A percentile compares a stretch with the other conserved stretches of the same genome.
Evolutionary conservation across 495 filamentous ascomycete species (phyloP).

Genomic region (Daldinia vernicosa): DNA sequence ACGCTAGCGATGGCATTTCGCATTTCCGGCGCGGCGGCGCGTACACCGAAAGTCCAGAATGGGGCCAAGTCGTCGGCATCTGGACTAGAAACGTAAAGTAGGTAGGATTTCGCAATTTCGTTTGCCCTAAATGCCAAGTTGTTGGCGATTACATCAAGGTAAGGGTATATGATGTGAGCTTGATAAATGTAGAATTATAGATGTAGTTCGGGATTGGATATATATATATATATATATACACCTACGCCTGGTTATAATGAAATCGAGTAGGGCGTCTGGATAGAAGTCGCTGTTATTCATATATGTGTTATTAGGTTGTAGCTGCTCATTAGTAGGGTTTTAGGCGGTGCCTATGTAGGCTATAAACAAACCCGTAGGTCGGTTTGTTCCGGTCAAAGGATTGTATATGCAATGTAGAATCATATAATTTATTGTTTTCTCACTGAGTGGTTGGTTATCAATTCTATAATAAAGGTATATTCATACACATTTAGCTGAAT

Average conservation of each 20-base stretch:
- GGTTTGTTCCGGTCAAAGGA: background rate
- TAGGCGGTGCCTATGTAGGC: background rate
- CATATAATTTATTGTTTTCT: background rate
- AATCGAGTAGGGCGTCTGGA: background rate
- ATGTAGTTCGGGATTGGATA: conserved; percentile 16
- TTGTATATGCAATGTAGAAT: background rate
- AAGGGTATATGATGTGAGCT: conserved; percentile 24
- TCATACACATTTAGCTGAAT: background rate
- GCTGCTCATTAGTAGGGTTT: background rate
- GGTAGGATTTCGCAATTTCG: conserved; percentile 33
- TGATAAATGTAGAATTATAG: background rate
- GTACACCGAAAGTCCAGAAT: conserved; percentile 23
- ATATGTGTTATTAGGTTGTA: background rate
- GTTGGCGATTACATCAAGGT: conserved; percentile 30
- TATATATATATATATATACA: too few species aligned
- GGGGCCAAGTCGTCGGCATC: conserved; percentile 8
- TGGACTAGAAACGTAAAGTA: conserved; percentile 4
- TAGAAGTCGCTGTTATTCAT: background rate
- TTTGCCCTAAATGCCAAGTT: conserved; percentile 23
- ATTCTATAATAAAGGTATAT: background rate
- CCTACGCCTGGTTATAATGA: background rate
- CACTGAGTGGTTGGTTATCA: background rate
- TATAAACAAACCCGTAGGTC: background rate
- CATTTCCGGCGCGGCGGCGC: conserved; percentile 10
- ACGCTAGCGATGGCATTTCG: background rate